Conservation (phyloP, 2,329 filamentous ascomycete species). For the Cytospora leucostoma region DNA sequence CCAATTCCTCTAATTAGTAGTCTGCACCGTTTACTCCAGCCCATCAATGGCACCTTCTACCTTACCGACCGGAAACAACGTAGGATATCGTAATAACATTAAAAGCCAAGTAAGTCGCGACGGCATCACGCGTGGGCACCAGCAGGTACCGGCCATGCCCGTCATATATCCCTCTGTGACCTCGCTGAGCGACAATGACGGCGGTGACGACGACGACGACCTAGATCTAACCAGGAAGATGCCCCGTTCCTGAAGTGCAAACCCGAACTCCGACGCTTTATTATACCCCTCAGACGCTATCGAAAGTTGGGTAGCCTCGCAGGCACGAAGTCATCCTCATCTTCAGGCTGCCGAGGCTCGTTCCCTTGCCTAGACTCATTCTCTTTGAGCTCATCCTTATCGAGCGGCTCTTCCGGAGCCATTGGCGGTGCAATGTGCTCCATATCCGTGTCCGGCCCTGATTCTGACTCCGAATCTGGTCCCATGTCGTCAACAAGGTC, state of each 20-base stretch:
- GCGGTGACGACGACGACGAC: background rate
- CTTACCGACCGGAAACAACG: no score
- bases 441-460: background rate
- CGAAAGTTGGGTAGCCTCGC: constrained; percentile 60
- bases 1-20: no score
- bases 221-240: background rate
- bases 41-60: no score
- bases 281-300: constrained; percentile 31
- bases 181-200: no score
- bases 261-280: background rate
- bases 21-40: no score
- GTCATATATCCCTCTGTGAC: constrained; percentile 4
- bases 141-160: background rate
- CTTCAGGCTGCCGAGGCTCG: constrained; percentile 1
- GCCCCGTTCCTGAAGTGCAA: background rate
- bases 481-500: constrained; percentile 30
- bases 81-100: no score
- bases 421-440: constrained; percentile 4
- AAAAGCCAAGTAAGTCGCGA: no score
- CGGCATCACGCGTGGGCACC: no score
- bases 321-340: constrained; percentile 51
- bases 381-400: constrained; percentile 24
- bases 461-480: constrained; percentile 29
- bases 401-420: constrained; percentile 11
- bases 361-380: no score